phyloP scores from a whole-genome alignment of 768 basidiomycete genomes.

The Amanita molliuscula region DNA sequence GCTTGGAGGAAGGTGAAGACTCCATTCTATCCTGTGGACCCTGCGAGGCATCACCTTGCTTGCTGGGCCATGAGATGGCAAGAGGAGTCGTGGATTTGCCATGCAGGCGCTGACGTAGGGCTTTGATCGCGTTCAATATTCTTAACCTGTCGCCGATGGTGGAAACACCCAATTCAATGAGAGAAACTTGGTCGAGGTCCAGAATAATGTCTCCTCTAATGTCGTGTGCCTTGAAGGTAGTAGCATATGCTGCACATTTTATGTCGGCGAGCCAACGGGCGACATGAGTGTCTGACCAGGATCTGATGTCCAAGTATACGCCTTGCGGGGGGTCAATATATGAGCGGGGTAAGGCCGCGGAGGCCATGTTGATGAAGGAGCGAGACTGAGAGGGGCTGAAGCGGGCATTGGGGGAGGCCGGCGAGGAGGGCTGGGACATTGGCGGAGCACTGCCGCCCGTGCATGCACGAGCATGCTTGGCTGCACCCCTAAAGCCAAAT shows the following conservation, averaged over 20 bases:
- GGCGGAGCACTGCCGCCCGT: constrained; percentile 20
- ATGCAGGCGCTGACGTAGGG: constrained; percentile 51
- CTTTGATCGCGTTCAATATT: constrained; percentile 78
- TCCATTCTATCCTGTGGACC: constrained; percentile 2
- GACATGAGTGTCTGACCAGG: constrained; percentile 68
- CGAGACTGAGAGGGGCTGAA: constrained; percentile 16
- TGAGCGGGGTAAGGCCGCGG: constrained; percentile 19
- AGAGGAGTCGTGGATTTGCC: constrained; percentile 12
- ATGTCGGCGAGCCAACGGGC: constrained; percentile 72
- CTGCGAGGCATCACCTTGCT: constrained; percentile 5
- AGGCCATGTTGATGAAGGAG: constrained; percentile 29
- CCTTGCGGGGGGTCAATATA: constrained; percentile 49
- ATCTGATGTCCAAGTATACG: constrained; percentile 48
- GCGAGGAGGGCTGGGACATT: constrained; percentile 23
- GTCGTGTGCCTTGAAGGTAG: constrained; percentile 74
- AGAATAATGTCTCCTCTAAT: constrained; percentile 87
- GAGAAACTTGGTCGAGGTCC: constrained; percentile 77
- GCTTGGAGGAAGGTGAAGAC: constrained; percentile 9
- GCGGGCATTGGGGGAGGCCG: constrained; percentile 31
- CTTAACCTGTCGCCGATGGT: constrained; percentile 90
- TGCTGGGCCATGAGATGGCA: constrained; percentile 1
- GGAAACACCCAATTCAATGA: constrained; percentile 85
- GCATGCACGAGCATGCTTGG: constrained; percentile 10
- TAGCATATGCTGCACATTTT: constrained; percentile 59
- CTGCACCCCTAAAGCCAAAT: constrained; percentile 10